Evolutionary conservation across 2,329 filamentous ascomycete genomes (phyloP).

Genomic region (Claviceps spartinae): DNA sequence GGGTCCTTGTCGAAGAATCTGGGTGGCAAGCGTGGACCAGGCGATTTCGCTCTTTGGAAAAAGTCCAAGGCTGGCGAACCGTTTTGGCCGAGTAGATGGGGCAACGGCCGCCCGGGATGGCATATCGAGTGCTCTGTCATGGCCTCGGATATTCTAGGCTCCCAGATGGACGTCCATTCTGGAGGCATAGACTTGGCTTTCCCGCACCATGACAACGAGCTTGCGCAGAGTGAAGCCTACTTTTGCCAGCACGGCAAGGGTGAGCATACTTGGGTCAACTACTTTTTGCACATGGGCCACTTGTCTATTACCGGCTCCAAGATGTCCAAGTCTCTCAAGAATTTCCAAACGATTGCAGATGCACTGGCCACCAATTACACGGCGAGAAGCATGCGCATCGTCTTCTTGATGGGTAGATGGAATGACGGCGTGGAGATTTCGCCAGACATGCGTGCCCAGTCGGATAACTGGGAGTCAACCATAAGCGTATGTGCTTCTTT

Average conservation of each 20-base stretch:
- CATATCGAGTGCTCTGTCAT: constrained; percentile 96
- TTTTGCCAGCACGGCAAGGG: constrained; percentile 41
- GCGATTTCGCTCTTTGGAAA: constrained; percentile 93
- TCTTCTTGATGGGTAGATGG: constrained; percentile 82
- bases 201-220: constrained; percentile 85
- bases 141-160: constrained; percentile 78
- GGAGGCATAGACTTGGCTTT: constrained; percentile 86
- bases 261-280: constrained; percentile 75
- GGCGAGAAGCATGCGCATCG: constrained; percentile 64
- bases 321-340: constrained; percentile 94
- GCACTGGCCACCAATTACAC: constrained; percentile 61
- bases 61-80: constrained; percentile 84
- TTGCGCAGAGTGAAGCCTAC: constrained; percentile 83
- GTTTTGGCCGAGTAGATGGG: constrained; percentile 80
- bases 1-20: constrained; percentile 56
- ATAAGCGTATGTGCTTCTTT: constrained; percentile 40
- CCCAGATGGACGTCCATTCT: constrained; percentile 82
- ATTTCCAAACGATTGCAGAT: constrained; percentile 86
- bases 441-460: constrained; percentile 61
- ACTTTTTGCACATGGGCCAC: constrained; percentile 93
- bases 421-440: constrained; percentile 87
- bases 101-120: constrained; percentile 80
- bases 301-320: constrained; percentile 74
- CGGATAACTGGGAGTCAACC: constrained; percentile 66
- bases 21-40: constrained; percentile 56